Evolutionary conservation across 371 early-diverging fungal genomes (phyloP).

Genomic region (Sporodiniella umbellata): DNA sequence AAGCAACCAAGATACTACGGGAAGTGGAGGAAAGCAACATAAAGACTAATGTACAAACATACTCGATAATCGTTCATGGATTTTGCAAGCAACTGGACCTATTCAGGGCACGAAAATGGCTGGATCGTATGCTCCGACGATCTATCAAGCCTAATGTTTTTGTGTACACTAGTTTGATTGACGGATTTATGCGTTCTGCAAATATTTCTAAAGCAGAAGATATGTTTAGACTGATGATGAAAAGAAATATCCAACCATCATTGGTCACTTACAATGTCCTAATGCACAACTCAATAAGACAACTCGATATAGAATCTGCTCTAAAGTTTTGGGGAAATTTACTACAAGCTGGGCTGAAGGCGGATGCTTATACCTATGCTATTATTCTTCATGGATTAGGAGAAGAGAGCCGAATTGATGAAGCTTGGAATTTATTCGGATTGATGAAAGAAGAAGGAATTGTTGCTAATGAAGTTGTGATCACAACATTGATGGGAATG

Average conservation of each 20-base stretch:
- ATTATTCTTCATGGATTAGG: slow-evolving; percentile 45
- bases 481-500: slow-evolving; percentile 44
- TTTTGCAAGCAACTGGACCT: slow-evolving; percentile 31
- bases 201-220: slow-evolving; percentile 31
- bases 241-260: slow-evolving; percentile 27
- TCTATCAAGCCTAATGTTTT: slow-evolving; percentile 27
- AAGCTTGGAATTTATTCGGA: slow-evolving; percentile 42
- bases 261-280: slow-evolving; percentile 44
- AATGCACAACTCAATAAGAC: slow-evolving; percentile 41
- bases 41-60: slow-evolving; percentile 24
- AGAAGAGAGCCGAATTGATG: slow-evolving; percentile 31
- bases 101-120: slow-evolving; percentile 32
- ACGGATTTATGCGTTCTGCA: slow-evolving; percentile 46
- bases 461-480: slow-evolving; percentile 27
- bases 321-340: slow-evolving; percentile 36
- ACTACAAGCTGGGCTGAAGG: slow-evolving; percentile 33
- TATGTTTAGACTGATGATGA: slow-evolving; percentile 37
- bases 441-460: slow-evolving; percentile 28
- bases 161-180: slow-evolving; percentile 45
- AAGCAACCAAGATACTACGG: slow-evolving; percentile 27
- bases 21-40: slow-evolving; percentile 26
- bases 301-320: slow-evolving; percentile 40
- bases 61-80: slow-evolving; percentile 39
- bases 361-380: slow-evolving; percentile 46
- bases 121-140: slow-evolving; percentile 32